These are phyloP conservation scores for Microstegium vimineum DNA, from an alignment of 176 grass and related monocot species.

Conservation along the genomic window DNA sequence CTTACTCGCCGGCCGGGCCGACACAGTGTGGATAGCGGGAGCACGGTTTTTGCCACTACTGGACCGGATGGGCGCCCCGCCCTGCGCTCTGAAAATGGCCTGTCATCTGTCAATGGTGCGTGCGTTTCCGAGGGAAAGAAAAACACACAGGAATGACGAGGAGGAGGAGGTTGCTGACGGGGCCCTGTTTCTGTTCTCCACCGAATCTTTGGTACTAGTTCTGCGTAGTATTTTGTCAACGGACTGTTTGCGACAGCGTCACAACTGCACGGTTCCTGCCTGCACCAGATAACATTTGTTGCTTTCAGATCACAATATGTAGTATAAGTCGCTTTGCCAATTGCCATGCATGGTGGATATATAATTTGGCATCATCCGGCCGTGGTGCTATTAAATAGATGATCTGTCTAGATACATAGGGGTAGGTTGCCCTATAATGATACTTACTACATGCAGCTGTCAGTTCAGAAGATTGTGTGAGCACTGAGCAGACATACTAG, in stretches of 20 bases:
- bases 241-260: not conserved
- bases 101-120: no score
- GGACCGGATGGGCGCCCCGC: not conserved
- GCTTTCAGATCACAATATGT: no score
- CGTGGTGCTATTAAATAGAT: not conserved
- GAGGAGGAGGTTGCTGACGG: not conserved
- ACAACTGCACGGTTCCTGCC: no score
- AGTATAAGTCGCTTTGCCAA: no score
- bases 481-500: not conserved
- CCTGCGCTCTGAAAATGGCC: not conserved
- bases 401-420: not conserved
- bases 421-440: not conserved
- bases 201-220: not conserved
- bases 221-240: not conserved
- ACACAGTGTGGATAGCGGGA: not conserved
- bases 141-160: not conserved
- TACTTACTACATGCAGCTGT: not conserved
- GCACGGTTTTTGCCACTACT: not conserved
- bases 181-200: not conserved
- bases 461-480: conserved; percentile 5
- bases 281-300: no score
- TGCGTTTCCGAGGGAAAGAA: not conserved
- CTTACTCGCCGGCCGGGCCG: not conserved
- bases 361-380: not conserved
- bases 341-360: not conserved